Conservation (phyloP, 148 eudicot species). For the Fagopyrum tataricum region DNA sequence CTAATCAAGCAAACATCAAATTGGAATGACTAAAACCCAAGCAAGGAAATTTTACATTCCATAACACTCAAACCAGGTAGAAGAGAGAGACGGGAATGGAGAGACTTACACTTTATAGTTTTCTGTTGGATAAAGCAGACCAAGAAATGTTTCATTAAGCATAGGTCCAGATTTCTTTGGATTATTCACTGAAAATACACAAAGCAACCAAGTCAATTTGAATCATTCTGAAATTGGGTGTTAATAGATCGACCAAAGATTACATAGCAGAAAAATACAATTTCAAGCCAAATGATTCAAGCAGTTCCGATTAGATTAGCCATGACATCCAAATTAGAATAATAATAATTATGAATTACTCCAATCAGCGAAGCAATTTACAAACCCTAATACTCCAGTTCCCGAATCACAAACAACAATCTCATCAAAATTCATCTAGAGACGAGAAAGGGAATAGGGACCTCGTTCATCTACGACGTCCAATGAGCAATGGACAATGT, state of each 20-base stretch:
- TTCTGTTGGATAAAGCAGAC: constrained; percentile 86
- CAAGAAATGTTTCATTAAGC: constrained; percentile 90
- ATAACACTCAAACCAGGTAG: background rate
- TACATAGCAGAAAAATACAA: no score
- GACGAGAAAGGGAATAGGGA: constrained; percentile 14
- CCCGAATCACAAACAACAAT: background rate
- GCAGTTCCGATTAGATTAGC: no score
- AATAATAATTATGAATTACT: background rate
- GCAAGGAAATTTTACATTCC: background rate
- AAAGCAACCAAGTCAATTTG: constrained; percentile 2
- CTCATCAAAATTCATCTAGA: background rate
- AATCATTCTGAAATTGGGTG: background rate
- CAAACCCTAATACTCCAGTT: constrained; percentile 1
- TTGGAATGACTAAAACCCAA: background rate
- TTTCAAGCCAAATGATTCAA: no score
- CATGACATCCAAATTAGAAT: background rate
- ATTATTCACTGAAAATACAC: constrained; percentile 65
- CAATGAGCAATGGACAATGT: constrained; percentile 95
- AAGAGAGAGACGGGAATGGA: background rate
- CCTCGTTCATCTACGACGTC: constrained; percentile 99
- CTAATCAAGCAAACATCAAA: constrained; percentile 27
- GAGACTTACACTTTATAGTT: constrained; percentile 91
- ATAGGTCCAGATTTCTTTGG: constrained; percentile 91
- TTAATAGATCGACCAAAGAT: background rate
- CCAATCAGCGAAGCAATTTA: background rate